Percentiles rank a stretch among this genome's conserved stretches.
Conservation (phyloP, 768 basidiomycete species). For the Suillus subaureus region DNA sequence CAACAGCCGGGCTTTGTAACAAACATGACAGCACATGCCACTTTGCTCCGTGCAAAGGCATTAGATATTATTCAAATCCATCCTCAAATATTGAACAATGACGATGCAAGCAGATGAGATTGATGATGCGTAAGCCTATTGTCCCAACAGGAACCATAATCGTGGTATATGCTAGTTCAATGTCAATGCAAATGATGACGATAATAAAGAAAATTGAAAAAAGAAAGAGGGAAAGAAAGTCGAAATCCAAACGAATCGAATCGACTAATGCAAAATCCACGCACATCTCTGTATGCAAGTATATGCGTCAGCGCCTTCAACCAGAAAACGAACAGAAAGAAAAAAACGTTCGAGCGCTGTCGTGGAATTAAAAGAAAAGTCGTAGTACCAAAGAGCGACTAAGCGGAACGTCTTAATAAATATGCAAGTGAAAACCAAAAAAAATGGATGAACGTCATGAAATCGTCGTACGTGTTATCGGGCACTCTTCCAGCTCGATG, state of each 20-base stretch:
- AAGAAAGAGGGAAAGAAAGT: background rate
- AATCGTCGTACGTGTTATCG: slow-evolving; percentile 15
- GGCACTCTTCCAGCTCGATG: slow-evolving; percentile 61
- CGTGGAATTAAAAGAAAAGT: background rate
- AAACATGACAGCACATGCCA: no score
- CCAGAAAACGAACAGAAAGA: background rate
- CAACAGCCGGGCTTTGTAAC: no score
- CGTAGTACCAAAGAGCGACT: slow-evolving; percentile 3
- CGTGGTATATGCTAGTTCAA: slow-evolving; percentile 12
- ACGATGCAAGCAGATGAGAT: background rate
- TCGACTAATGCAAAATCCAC: slow-evolving; percentile 1
- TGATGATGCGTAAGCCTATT: background rate
- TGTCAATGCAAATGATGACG: slow-evolving; percentile 9
- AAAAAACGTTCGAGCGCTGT: background rate
- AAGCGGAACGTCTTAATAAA: background rate
- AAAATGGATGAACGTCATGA: background rate
- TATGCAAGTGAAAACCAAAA: slow-evolving; percentile 6
- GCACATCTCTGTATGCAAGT: background rate
- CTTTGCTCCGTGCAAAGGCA: background rate
- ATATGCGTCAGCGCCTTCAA: background rate
- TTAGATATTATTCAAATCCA: background rate
- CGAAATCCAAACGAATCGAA: background rate
- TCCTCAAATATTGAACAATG: background rate
- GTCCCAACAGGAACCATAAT: background rate
- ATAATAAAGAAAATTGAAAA: background rate